Evolutionary conservation across 805 yeast species (phyloP).

Genomic region (Yamadazyma philogaea): DNA sequence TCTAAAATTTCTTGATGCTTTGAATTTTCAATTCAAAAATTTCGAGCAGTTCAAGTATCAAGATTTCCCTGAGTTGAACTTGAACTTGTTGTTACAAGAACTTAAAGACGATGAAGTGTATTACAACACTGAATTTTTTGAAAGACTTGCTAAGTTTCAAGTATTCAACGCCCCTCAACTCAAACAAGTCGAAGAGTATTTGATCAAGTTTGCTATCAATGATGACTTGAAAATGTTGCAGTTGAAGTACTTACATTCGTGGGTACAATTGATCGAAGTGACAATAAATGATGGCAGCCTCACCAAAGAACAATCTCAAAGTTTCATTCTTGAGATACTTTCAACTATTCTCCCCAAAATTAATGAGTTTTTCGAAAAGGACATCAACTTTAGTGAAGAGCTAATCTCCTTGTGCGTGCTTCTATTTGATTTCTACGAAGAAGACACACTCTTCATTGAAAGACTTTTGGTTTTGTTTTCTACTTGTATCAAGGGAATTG

Average conservation of each 20-base stretch:
- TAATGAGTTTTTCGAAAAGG: slow-evolving; percentile 65
- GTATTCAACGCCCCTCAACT: not conserved
- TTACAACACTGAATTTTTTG: not conserved
- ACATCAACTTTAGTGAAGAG: slow-evolving; percentile 67
- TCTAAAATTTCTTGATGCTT: slow-evolving; percentile 65
- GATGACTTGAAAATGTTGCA: slow-evolving; percentile 51
- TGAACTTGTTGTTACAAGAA: slow-evolving; percentile 36
- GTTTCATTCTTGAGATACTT: slow-evolving; percentile 72
- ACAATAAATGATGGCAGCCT: slow-evolving; percentile 57
- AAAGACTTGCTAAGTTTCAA: slow-evolving; percentile 9
- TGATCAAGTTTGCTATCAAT: slow-evolving; percentile 46
- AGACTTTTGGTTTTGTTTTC: slow-evolving; percentile 68
- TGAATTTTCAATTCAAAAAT: slow-evolving; percentile 53
- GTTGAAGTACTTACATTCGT: slow-evolving; percentile 64
- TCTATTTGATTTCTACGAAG: slow-evolving; percentile 54
- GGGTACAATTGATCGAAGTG: slow-evolving; percentile 80
- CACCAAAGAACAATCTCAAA: slow-evolving; percentile 36
- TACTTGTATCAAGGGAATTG: slow-evolving; percentile 70
- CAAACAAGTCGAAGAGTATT: slow-evolving; percentile 8
- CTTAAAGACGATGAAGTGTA: slow-evolving; percentile 5
- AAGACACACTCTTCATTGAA: slow-evolving; percentile 30
- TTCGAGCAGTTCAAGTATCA: slow-evolving; percentile 41
- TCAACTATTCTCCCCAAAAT: slow-evolving; percentile 75
- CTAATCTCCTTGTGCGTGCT: slow-evolving; percentile 73
- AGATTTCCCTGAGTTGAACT: slow-evolving; percentile 25